Conservation (phyloP, 345 rosid genomes). For the Eucalyptus cloeziana region DNA sequence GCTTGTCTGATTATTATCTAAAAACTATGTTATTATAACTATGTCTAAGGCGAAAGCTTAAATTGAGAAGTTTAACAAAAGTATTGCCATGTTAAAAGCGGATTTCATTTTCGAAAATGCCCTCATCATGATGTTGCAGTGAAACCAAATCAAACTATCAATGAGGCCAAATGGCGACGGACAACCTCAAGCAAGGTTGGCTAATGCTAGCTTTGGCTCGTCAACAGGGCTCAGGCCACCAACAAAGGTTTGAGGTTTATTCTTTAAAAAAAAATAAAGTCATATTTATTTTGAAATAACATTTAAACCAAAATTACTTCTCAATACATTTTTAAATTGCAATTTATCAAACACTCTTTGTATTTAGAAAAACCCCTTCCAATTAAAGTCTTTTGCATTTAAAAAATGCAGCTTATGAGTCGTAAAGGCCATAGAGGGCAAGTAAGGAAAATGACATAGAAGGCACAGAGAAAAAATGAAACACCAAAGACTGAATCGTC, state of each 20-base stretch:
- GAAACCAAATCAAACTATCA: not conserved
- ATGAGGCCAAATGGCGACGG: not conserved
- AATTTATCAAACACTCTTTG: not conserved
- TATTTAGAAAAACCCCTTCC: not conserved
- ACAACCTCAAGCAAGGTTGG: not conserved
- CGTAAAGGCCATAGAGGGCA: not conserved
- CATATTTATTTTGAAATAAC: not conserved
- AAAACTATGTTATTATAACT: too few relatives aligned
- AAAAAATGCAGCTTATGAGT: not conserved
- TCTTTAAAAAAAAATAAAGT: not conserved
- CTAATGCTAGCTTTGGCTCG: not conserved
- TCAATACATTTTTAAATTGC: not conserved
- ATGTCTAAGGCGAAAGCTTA: too few relatives aligned
- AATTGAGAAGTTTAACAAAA: too few relatives aligned
- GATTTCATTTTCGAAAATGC: not conserved
- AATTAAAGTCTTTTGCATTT: not conserved
- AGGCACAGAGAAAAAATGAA: not conserved
- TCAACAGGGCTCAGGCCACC: too few relatives aligned
- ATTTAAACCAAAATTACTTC: not conserved
- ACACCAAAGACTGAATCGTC: not conserved
- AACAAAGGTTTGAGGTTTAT: not conserved
- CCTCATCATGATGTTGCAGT: not conserved
- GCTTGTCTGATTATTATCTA: too few relatives aligned
- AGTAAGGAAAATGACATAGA: not conserved
- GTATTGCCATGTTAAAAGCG: too few relatives aligned